Evolutionary conservation across 2,329 filamentous ascomycete species (phyloP).

Genomic region (Ceratocystis variospora): DNA sequence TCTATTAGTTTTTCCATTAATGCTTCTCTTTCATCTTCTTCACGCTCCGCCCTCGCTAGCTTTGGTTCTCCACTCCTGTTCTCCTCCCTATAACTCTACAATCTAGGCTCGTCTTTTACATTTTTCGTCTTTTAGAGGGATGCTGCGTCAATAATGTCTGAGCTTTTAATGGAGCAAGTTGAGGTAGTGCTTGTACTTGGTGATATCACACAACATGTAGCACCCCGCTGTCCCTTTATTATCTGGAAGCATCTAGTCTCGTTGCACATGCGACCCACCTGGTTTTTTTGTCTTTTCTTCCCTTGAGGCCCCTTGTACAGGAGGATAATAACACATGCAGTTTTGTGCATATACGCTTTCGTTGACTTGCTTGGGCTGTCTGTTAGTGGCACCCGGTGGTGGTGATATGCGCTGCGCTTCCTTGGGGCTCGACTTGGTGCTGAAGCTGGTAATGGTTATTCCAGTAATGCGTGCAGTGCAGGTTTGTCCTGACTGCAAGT

Average conservation of each 20-base stretch:
- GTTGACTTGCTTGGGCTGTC: background rate
- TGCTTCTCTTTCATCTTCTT: slow-evolving; percentile 12
- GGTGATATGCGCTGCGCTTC: background rate
- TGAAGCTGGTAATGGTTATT: background rate
- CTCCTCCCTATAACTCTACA: too few species aligned
- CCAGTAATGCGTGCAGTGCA: background rate
- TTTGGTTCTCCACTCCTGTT: too few species aligned
- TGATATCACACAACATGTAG: background rate
- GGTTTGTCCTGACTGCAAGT: background rate
- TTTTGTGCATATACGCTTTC: background rate
- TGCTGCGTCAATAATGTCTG: background rate
- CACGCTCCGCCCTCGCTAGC: background rate
- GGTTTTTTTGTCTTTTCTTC: background rate
- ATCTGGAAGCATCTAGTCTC: slow-evolving; percentile 1
- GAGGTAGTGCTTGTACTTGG: background rate
- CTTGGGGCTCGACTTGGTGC: background rate
- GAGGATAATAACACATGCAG: background rate
- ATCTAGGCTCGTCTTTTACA: too few species aligned
- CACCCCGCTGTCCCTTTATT: background rate
- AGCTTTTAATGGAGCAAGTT: background rate
- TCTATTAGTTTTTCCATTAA: slow-evolving; percentile 3
- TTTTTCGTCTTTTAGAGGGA: slow-evolving; percentile 12
- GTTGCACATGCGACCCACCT: background rate
- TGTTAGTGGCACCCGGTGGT: background rate
- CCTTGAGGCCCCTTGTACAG: background rate